Percentiles rank a stretch among this genome's conserved stretches.
phyloP scores from a whole-genome alignment of 2,329 filamentous ascomycete genomes.

The Teratosphaeria destructans region DNA sequence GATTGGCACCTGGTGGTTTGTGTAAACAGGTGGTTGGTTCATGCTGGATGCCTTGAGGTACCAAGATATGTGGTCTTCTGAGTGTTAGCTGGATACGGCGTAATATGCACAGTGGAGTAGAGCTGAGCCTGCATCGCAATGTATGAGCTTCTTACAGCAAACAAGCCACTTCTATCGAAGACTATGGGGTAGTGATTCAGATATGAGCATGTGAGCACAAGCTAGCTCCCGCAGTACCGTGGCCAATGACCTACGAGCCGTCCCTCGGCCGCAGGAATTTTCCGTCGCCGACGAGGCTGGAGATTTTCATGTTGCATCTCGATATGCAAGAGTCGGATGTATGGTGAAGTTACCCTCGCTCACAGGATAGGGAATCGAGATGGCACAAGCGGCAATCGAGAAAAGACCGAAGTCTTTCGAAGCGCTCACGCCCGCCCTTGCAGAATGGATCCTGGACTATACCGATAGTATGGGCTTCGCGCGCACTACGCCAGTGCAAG shows the following conservation, averaged over 20 bases:
- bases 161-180: too few relatives aligned
- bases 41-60: neutral
- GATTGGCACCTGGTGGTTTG: neutral
- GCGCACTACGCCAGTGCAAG: constrained; percentile 90
- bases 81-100: neutral
- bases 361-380: neutral
- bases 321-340: neutral
- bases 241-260: neutral
- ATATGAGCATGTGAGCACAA: neutral
- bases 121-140: neutral
- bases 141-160: neutral
- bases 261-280: neutral
- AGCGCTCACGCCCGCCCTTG: constrained; percentile 57
- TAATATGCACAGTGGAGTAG: neutral
- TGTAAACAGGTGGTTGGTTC: neutral
- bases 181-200: neutral
- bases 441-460: constrained; percentile 78
- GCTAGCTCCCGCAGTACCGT: neutral
- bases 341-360: neutral
- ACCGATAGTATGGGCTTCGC: constrained; percentile 74
- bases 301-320: neutral
- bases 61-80: neutral
- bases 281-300: neutral
- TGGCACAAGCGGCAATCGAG: neutral
- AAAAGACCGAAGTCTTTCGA: constrained; percentile 51